Base-by-base conservation (phyloP, 1,284 basidiomycete species). In the Takashimella tepidaria region DNA sequence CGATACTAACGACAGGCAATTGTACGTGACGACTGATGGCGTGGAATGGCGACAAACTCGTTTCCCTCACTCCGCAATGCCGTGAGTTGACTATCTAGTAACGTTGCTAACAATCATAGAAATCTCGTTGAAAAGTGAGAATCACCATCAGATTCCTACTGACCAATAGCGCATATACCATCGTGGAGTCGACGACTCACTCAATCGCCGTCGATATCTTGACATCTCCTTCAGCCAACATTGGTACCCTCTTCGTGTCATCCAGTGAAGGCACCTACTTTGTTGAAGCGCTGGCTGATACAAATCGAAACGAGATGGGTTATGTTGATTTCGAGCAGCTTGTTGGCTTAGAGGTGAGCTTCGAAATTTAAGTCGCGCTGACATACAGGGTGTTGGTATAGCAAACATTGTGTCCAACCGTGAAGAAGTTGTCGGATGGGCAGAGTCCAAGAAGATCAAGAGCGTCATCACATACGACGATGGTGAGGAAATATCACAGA, bases 241-340 rank as follows among this genome's bases (percentile, higher is more conserved):
- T 92, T 20, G 95, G 95, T 1, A 95, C 92, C 2, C 78, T 98
- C 4, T 98, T 97, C 77, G 87, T 95, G 46, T 90, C 87, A 72
- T 95, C 97, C 74, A 88, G 86, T 41, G 90, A 96, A 60, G 96
- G 96, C 2, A 95, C 90, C 8, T 91, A 85, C 76, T 98, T 98
- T 70, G 88, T 93, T n/a, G 83, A 93, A 74, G 88, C 87, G 65
- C 79, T 98, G 51, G 82, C 85, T 67, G 85, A 93, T 68, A 98
- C 95, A 6, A 93, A 95, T 71, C 80, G 95, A 45, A 96, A 96
- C 69, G 78, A 82, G 45, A 76, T 80, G 58, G 95, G 93, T 8
- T 92, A 86, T 55, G 93, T 98, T 41, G 95, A 98, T 73, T 98
- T 87, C 65, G 95, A 98, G 77, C 85, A 84, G 55, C 76, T 98